These are phyloP conservation scores for Abrus pulchellus DNA, from an alignment of 306 rosid genomes.

Conservation along the genomic window DNA sequence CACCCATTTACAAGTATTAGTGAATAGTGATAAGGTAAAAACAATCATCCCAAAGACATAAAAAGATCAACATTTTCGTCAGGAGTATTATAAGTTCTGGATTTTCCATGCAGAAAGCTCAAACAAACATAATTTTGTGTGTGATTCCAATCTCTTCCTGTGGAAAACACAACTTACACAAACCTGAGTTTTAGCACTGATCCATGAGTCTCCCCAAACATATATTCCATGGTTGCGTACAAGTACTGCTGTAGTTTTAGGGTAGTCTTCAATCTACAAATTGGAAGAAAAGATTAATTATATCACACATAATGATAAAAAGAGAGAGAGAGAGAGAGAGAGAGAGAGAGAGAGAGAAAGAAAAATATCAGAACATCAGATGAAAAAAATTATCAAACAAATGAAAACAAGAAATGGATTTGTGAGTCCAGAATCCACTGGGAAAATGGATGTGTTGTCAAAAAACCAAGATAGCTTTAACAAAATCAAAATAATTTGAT, in stretches of 20 bases:
- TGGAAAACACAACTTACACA: constrained; percentile 33
- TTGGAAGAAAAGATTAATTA: constrained; percentile 22
- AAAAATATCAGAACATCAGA: neutral
- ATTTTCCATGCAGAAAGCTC: constrained; percentile 4
- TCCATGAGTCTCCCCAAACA: constrained; percentile 93
- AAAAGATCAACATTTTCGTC: constrained; percentile 15
- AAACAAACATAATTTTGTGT: constrained; percentile 6
- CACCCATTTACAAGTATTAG: constrained; percentile 40
- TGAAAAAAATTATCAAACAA: constrained; percentile 14
- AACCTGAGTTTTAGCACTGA: constrained; percentile 90
- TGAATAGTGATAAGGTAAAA: neutral
- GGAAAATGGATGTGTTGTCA: neutral
- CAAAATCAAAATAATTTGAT: neutral
- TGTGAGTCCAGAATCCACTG: neutral
- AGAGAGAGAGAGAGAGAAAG: no score
- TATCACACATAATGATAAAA: neutral
- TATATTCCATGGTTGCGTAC: constrained; percentile 92
- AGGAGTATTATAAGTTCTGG: neutral
- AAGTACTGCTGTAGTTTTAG: constrained; percentile 89
- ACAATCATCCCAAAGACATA: constrained; percentile 34
- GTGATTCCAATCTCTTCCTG: constrained; percentile 5
- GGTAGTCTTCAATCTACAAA: constrained; percentile 80
- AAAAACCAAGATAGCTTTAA: neutral
- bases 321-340: no score
- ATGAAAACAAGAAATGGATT: neutral